These are phyloP conservation scores for Suhomyces maxii DNA, from an alignment of 1,139 yeast species.

Conservation along the genomic window DNA sequence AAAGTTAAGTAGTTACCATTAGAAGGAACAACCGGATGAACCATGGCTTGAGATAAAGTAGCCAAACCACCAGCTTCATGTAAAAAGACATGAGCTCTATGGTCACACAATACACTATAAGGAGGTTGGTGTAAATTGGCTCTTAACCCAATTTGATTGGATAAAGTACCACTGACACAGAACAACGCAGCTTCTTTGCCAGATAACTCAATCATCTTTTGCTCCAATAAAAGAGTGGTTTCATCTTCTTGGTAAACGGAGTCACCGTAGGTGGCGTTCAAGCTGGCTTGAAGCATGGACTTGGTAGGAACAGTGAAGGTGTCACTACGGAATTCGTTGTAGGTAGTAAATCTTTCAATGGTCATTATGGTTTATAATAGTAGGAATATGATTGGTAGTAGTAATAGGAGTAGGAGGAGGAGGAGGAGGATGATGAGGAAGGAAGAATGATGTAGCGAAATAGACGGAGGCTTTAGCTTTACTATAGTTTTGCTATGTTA, in stretches of 20 bases:
- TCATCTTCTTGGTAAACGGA: constrained; percentile 47
- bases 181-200: constrained; percentile 45
- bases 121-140: constrained; percentile 48
- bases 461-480: neutral
- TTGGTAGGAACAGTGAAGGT: constrained; percentile 91
- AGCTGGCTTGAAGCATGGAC: constrained; percentile 61
- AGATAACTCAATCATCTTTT: constrained; percentile 35
- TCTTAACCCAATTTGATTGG: constrained; percentile 45
- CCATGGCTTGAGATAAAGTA: constrained; percentile 48
- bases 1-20: constrained; percentile 41
- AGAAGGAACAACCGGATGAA: constrained; percentile 39
- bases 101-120: constrained; percentile 42
- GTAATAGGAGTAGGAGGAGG: no score
- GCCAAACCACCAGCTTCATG: constrained; percentile 51
- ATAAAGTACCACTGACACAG: constrained; percentile 49
- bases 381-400: neutral
- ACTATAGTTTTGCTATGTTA: neutral
- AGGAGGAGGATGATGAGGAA: no score
- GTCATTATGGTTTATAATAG: constrained; percentile 19
- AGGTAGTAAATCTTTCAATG: constrained; percentile 29
- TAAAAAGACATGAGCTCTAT: constrained; percentile 39
- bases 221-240: constrained; percentile 35
- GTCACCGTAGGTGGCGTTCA: constrained; percentile 32
- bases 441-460: no score
- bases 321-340: constrained; percentile 75